Conservation (phyloP, 2,329 filamentous ascomycete genomes). For the Sphaerulina populicola region DNA sequence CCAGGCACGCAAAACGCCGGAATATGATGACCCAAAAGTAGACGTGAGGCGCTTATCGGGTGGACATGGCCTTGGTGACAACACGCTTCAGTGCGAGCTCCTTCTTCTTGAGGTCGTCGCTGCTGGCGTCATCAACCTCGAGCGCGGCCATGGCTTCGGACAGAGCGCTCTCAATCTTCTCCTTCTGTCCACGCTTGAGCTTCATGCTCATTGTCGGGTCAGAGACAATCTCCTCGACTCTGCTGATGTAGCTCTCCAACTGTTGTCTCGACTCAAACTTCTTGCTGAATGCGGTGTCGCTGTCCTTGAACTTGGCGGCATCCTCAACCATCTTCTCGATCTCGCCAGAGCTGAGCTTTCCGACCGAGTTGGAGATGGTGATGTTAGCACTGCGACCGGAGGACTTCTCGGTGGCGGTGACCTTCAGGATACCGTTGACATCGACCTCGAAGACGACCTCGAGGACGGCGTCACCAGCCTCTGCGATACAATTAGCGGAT, state of each 20-base stretch:
- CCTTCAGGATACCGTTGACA: conserved; percentile 95
- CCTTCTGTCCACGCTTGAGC: conserved; percentile 98
- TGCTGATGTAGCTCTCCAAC: conserved; percentile 96
- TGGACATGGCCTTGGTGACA: conserved; percentile 68
- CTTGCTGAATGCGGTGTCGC: conserved; percentile 98
- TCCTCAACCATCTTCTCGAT: conserved; percentile 98
- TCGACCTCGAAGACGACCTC: conserved; percentile 99
- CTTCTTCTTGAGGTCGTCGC: conserved; percentile 99
- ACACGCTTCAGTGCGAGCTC: conserved; percentile 95
- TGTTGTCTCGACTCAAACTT: conserved; percentile 98
- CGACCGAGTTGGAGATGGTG: conserved; percentile 98
- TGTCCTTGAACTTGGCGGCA: conserved; percentile 97
- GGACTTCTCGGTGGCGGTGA: conserved; percentile 97
- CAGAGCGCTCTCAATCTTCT: conserved; percentile 96
- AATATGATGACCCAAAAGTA: conserved; percentile 16
- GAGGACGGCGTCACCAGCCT: conserved; percentile 85
- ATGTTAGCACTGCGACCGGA: conserved; percentile 98
- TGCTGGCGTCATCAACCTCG: conserved; percentile 82
- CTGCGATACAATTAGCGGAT: not conserved
- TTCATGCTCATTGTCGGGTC: conserved; percentile 93
- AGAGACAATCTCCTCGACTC: conserved; percentile 97
- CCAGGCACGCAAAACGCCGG: conserved; percentile 20
- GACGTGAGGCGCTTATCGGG: conserved; percentile 27
- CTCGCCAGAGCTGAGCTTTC: conserved; percentile 88
- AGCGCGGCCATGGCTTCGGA: conserved; percentile 96